Conservation (phyloP, 2,329 filamentous ascomycete genomes). For the Ophiostoma novo-ulmi region DNA sequence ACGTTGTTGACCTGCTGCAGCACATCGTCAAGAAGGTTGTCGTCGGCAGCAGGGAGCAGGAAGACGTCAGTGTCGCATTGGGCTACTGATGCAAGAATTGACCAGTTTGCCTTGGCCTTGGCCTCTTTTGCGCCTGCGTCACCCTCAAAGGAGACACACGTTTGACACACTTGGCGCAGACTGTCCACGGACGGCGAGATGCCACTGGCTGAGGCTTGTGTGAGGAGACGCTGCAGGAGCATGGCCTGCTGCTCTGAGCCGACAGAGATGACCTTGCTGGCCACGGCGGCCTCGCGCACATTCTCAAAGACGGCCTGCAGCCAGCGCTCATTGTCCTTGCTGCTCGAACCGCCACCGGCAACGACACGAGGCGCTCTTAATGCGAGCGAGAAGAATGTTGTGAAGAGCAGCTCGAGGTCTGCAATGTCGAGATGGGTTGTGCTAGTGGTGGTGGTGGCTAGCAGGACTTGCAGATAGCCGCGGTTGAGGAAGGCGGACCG, state of each 20-base stretch:
- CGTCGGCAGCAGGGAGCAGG: constrained; percentile 37
- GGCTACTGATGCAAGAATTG: constrained; percentile 39
- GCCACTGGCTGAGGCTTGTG: constrained; percentile 33
- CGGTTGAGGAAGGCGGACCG: constrained; percentile 39
- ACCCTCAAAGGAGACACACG: neutral
- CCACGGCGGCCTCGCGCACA: constrained; percentile 32
- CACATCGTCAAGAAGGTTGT: constrained; percentile 38
- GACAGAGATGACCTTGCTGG: neutral
- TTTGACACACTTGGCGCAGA: constrained; percentile 40
- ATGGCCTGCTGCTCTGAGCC: neutral
- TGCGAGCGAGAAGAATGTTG: constrained; percentile 44
- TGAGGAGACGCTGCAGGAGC: constrained; percentile 34
- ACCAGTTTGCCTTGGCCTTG: constrained; percentile 39
- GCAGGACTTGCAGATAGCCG: constrained; percentile 6
- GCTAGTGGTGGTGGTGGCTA: neutral
- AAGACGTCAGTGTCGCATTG: constrained; percentile 47
- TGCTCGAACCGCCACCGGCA: constrained; percentile 35
- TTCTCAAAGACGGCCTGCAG: constrained; percentile 37
- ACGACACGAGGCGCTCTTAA: constrained; percentile 32
- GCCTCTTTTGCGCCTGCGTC: no score
- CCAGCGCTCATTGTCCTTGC: constrained; percentile 38
- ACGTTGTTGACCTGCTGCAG: constrained; percentile 35
- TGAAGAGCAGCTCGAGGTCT: constrained; percentile 34
- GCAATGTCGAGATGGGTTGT: no score
- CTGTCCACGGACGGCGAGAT: constrained; percentile 38